Evolutionary conservation across 2,329 filamentous ascomycete genomes (phyloP), one percentile per base, ranked within the genome.

Genomic region (Fusarium sambucinum): DNA sequence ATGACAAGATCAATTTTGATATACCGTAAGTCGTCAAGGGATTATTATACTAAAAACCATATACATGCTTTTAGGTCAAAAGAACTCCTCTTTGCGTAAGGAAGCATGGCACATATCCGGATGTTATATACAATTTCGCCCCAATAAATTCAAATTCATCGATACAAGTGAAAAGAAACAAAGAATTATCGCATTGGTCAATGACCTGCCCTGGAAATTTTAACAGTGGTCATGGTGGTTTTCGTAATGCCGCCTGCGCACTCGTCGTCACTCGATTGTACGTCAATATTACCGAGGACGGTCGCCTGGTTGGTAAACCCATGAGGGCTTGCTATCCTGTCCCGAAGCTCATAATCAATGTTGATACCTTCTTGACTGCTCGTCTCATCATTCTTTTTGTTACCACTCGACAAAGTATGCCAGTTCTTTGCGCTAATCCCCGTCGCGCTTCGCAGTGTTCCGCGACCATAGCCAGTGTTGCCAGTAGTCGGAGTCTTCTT

Each of bases 321-420:
- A 5, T 45, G 38, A 0, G 69, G 59, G 11, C 42, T 63, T 2
- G 53, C 50, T 29, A 74, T 58, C 6, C 63, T 63, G 9, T 73
- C 71, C 11, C 56, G 63, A 5, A 78, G 55, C 66, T 78, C 76
- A 58, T 74, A 77, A 5, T 71, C 66, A 11, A 4, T n/a, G 23
- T 74, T 77, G 51, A 77, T 76, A 3, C 68, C 71, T 41, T 70
- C 70, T 44, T 77, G 74, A 38, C 75, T 77, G 58, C 74, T 74
- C 10, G 74, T 66, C 21, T 77, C 75, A 32, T 69, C 67, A n/a
- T 46, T 59, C 3, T 55, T 59, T 12, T 62, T 63, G n/a, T 66
- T 59, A 16, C 70, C 68, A 27, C 69, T 71, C 10, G 64, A 69
- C 21, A 76, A 37, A 2, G 65, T 42, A 16, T 71, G 70, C 74